These are phyloP conservation scores for Fistulifera pelliculosa DNA, from an alignment of 108 stramenopile genomes.

Conservation along the genomic window DNA sequence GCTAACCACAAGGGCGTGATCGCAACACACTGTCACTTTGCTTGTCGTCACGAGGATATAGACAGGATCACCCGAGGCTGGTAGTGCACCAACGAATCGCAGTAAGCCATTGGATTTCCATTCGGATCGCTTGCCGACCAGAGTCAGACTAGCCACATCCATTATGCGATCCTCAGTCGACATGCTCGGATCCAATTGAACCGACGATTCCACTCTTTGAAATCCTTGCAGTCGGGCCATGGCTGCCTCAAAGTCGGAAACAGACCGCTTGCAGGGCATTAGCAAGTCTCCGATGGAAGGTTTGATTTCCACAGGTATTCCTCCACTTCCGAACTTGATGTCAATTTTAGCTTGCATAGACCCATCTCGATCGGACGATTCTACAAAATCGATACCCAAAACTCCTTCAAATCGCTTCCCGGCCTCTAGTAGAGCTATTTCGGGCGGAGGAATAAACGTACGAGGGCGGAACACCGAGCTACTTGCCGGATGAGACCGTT, in stretches of 20 bases:
- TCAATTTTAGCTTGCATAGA: slow-evolving; percentile 57
- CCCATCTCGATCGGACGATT: slow-evolving; percentile 64
- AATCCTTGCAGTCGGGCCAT: slow-evolving; percentile 56
- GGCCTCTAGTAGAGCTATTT: slow-evolving; percentile 50
- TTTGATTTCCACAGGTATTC: slow-evolving; percentile 60
- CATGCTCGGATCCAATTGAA: neutral
- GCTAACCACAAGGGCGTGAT: slow-evolving; percentile 62
- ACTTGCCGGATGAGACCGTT: slow-evolving; percentile 31
- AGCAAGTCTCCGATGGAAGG: slow-evolving; percentile 65
- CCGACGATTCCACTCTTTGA: slow-evolving; percentile 33
- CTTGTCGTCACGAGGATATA: slow-evolving; percentile 34
- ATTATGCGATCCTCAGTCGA: neutral
- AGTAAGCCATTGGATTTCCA: neutral
- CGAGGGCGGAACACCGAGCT: slow-evolving; percentile 21
- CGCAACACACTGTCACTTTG: slow-evolving; percentile 57
- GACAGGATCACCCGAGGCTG: slow-evolving; percentile 47
- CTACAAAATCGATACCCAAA: slow-evolving; percentile 54
- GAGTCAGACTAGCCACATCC: neutral
- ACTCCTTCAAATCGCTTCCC: slow-evolving; percentile 28
- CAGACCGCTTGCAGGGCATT: slow-evolving; percentile 6
- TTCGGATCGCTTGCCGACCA: too few relatives aligned
- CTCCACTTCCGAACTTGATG: slow-evolving; percentile 44
- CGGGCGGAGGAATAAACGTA: slow-evolving; percentile 46
- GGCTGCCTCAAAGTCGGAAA: slow-evolving; percentile 35
- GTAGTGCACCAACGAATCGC: slow-evolving; percentile 48